phyloP scores from a whole-genome alignment of 1,284 basidiomycete species.

The Ceratorhiza oryzae-sativae region DNA sequence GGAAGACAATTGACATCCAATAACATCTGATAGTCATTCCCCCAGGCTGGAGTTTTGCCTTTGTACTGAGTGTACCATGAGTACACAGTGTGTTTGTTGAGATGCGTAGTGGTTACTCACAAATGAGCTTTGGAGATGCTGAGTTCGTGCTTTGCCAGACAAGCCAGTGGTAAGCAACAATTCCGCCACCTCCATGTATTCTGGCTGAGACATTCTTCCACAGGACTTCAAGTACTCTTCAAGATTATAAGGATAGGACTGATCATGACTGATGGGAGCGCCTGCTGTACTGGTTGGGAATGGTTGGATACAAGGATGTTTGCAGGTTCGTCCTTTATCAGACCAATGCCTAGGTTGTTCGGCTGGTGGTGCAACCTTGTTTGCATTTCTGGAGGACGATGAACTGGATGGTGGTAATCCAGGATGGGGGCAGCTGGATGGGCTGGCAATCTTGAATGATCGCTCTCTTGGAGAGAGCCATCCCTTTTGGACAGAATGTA shows the following conservation, averaged over 20 bases:
- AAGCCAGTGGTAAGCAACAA: neutral
- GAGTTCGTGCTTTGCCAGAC: neutral
- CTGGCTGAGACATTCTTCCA: neutral
- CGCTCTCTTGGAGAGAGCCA: neutral
- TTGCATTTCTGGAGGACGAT: no score
- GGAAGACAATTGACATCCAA: conserved; percentile 45
- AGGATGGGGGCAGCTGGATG: neutral
- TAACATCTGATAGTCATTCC: conserved; percentile 43
- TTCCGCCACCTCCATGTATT: neutral
- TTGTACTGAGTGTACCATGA: neutral
- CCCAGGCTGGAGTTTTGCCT: neutral
- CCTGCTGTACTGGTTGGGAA: neutral
- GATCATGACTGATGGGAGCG: neutral
- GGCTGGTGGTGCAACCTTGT: no score
- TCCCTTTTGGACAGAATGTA: neutral
- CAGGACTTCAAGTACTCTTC: neutral
- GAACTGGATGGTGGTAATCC: no score
- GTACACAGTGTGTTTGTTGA: neutral
- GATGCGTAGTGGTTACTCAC: neutral
- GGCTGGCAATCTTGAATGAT: neutral
- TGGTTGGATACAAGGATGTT: neutral
- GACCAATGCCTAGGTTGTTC: neutral
- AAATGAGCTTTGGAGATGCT: neutral
- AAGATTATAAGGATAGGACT: neutral
- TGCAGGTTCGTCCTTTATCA: neutral